Conservation (phyloP, 805 yeast genomes). For the Wickerhamomyces hampshirensis region DNA sequence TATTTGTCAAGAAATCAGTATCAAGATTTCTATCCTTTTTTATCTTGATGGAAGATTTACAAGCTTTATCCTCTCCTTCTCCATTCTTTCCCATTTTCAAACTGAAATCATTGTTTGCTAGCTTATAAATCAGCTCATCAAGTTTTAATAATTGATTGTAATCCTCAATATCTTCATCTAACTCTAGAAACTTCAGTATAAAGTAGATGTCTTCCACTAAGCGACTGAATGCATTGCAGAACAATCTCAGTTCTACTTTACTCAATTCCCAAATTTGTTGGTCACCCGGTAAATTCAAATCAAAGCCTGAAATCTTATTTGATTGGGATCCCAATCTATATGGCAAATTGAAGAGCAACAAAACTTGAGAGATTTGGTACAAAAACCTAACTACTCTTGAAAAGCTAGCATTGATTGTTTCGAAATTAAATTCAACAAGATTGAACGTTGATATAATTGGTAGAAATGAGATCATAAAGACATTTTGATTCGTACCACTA, state of each 20-base stretch:
- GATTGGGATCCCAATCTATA: neutral
- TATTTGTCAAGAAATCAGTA: conserved; percentile 4
- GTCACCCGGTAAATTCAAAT: conserved; percentile 4
- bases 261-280: conserved; percentile 15
- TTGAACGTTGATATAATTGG: conserved; percentile 18
- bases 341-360: conserved; percentile 5
- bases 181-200: conserved; percentile 11
- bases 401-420: conserved; percentile 16
- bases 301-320: neutral
- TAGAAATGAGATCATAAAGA: conserved; percentile 18
- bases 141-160: conserved; percentile 14
- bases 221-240: conserved; percentile 12
- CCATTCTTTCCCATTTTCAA: neutral
- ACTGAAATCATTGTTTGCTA: conserved; percentile 17
- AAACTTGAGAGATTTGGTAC: conserved; percentile 12
- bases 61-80: neutral
- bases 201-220: conserved; percentile 11
- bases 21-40: conserved; percentile 3
- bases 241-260: conserved; percentile 9
- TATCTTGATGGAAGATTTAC: neutral
- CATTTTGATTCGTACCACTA: conserved; percentile 7
- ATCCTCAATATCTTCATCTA: conserved; percentile 6
- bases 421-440: conserved; percentile 15
- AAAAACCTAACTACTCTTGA: conserved; percentile 15
- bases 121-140: conserved; percentile 21